phyloP scores from a whole-genome alignment of 179 eudicot species.

The Silene vulgaris region DNA sequence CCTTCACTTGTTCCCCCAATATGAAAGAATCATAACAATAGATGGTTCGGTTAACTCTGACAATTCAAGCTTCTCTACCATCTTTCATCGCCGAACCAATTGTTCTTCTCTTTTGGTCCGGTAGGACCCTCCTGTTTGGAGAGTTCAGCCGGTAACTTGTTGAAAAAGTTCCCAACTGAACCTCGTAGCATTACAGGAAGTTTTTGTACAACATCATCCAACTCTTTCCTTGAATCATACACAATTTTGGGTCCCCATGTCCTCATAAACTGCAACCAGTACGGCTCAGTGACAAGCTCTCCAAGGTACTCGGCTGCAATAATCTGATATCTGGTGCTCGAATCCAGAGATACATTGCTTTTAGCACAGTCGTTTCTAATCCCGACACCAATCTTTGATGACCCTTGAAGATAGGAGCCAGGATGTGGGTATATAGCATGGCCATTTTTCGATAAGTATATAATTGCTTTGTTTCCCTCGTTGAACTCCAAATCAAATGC shows the following conservation, averaged over 20 bases:
- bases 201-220: slow-evolving; percentile 49
- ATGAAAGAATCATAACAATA: not conserved
- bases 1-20: not conserved
- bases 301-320: slow-evolving; percentile 82
- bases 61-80: slow-evolving; percentile 39
- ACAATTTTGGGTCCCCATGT: slow-evolving; percentile 75
- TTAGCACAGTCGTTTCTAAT: slow-evolving; percentile 64
- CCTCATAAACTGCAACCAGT: slow-evolving; percentile 85
- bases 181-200: slow-evolving; percentile 44
- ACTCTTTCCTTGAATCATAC: slow-evolving; percentile 53
- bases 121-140: slow-evolving; percentile 77
- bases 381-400: slow-evolving; percentile 66
- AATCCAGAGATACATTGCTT: slow-evolving; percentile 55
- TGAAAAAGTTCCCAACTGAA: slow-evolving; percentile 38
- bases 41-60: not conserved
- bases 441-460: slow-evolving; percentile 72
- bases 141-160: slow-evolving; percentile 62
- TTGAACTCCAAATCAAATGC: slow-evolving; percentile 64
- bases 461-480: slow-evolving; percentile 54
- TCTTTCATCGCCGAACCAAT: slow-evolving; percentile 84
- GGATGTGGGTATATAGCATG: slow-evolving; percentile 80
- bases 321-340: slow-evolving; percentile 53
- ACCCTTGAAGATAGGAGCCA: slow-evolving; percentile 68
- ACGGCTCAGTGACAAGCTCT: slow-evolving; percentile 48
- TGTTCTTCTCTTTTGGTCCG: slow-evolving; percentile 94